A percentile compares a stretch with the other conserved stretches of the same genome.
These are phyloP conservation scores for Rubus parviflorus DNA, from an alignment of 306 rosid genomes.

Conservation along the genomic window DNA sequence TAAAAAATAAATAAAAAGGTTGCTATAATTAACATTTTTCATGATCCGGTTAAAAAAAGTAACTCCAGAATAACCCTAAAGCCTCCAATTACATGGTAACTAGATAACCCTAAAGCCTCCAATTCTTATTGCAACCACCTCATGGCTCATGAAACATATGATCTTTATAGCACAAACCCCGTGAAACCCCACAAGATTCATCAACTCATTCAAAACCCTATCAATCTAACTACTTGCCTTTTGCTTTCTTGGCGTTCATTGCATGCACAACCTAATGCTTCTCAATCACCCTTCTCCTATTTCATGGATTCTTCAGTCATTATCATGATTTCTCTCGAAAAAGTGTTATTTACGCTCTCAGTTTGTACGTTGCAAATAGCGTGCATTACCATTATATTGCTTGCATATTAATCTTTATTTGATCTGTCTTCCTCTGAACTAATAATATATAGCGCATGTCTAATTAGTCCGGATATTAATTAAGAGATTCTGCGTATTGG, in stretches of 20 bases:
- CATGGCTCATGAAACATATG: conserved; percentile 15
- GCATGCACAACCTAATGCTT: conserved; percentile 20
- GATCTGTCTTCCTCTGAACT: neutral
- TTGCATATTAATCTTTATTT: neutral
- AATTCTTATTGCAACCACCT: conserved; percentile 7
- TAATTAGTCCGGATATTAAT: no score
- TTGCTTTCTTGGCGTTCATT: conserved; percentile 1
- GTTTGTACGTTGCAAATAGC: neutral
- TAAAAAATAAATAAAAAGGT: neutral
- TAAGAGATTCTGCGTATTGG: no score
- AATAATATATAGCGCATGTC: no score
- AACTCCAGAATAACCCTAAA: neutral
- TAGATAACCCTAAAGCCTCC: neutral
- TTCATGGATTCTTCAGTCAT: neutral
- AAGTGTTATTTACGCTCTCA: neutral
- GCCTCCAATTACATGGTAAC: no score
- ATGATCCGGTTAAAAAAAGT: neutral
- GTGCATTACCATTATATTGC: neutral
- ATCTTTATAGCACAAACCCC: conserved; percentile 16
- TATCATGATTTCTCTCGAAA: neutral
- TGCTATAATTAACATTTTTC: neutral
- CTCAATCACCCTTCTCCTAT: conserved; percentile 10
- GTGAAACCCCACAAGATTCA: conserved; percentile 23
- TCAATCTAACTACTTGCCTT: no score
- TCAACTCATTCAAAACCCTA: neutral